Conservation (phyloP, 352 stramenopile genomes). For the Bremia lactucae region DNA sequence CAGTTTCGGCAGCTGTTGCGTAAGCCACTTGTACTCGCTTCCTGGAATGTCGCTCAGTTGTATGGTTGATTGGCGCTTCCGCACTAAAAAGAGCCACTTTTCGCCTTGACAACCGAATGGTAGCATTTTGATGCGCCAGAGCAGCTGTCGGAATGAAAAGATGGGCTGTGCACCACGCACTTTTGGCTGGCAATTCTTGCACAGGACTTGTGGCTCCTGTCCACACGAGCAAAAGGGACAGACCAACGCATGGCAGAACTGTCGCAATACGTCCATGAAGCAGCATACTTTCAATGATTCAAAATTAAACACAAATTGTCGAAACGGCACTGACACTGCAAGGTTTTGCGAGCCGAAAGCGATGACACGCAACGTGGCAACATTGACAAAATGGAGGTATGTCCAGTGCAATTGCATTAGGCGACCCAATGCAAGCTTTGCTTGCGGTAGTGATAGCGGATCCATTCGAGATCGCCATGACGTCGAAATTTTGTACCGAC, state of each 20-base stretch:
- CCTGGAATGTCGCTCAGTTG: conserved; percentile 18
- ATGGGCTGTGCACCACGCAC: conserved; percentile 23
- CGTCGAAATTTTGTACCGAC: conserved; percentile 9
- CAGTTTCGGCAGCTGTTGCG: conserved; percentile 16
- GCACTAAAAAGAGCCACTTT: conserved; percentile 38
- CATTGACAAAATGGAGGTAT: conserved; percentile 22
- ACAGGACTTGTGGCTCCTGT: conserved; percentile 17
- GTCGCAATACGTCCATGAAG: too few species aligned
- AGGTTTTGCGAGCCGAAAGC: conserved; percentile 22
- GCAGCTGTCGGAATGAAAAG: conserved; percentile 34
- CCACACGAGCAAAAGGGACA: conserved; percentile 39
- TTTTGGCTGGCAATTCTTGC: conserved; percentile 35
- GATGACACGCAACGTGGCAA: conserved; percentile 33
- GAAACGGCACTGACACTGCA: conserved; percentile 28
- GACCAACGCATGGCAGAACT: conserved; percentile 30
- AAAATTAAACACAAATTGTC: conserved; percentile 1
- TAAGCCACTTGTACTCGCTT: conserved; percentile 28
- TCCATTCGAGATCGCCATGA: conserved; percentile 6
- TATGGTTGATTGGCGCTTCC: conserved; percentile 24
- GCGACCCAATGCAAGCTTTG: neutral
- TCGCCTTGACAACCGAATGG: conserved; percentile 33
- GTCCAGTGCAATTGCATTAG: conserved; percentile 1
- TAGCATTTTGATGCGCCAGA: conserved; percentile 42
- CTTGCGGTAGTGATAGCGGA: neutral
- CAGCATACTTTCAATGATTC: too few species aligned